Percentiles rank a stretch among this genome's conserved stretches.
phyloP scores from a whole-genome alignment of 1,284 basidiomycete species.

The Boletus smithii region DNA sequence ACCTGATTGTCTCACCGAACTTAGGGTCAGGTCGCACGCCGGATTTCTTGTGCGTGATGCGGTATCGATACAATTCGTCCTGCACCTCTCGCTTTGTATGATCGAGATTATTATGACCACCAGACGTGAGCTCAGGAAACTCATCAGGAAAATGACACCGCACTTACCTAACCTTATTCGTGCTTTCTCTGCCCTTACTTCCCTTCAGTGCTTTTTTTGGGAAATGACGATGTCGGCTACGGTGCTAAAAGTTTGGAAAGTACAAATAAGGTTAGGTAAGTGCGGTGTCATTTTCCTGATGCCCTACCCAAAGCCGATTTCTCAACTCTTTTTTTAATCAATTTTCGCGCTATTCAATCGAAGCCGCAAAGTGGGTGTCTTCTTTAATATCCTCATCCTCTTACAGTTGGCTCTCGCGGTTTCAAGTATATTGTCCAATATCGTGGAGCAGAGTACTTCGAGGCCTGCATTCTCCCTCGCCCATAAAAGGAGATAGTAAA shows the following conservation, averaged over 20 bases:
- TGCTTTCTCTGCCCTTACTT: too few relatives aligned
- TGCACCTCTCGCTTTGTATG: slow-evolving; percentile 6
- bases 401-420: slow-evolving; percentile 1
- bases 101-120: slow-evolving; percentile 16
- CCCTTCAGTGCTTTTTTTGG: not conserved
- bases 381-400: slow-evolving; percentile 16
- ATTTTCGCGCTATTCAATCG: slow-evolving; percentile 27
- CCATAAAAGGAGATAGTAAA: not conserved
- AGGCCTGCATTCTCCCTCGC: slow-evolving; percentile 14
- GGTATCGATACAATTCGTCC: slow-evolving; percentile 15
- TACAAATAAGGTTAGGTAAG: not conserved
- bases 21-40: slow-evolving; percentile 15
- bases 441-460: slow-evolving; percentile 1
- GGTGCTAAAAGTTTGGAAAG: not conserved
- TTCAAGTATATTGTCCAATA: not conserved
- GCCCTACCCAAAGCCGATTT: not conserved
- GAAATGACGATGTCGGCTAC: not conserved
- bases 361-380: slow-evolving; percentile 11
- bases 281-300: not conserved
- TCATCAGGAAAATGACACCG: too few relatives aligned
- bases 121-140: slow-evolving; percentile 19
- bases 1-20: slow-evolving; percentile 8
- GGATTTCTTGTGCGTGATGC: slow-evolving; percentile 11
- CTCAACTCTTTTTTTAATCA: slow-evolving; percentile 1
- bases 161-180: too few relatives aligned